Conservation (phyloP, 257 asterid genomes). For the Linaria vulgaris region DNA sequence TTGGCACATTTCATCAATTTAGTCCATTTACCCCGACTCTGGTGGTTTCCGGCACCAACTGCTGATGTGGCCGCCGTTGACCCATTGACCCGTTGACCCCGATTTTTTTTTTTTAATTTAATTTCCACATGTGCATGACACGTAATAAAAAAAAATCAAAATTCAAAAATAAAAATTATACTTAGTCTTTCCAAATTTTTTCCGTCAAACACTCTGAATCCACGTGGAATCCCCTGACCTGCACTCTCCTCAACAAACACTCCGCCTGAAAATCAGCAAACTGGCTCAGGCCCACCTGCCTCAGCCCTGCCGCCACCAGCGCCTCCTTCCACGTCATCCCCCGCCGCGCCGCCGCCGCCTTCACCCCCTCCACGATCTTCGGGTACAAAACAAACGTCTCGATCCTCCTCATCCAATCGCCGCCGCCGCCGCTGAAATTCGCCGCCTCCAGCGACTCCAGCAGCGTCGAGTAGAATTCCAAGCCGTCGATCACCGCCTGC, state of each 20-base stretch:
- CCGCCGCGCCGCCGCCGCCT: constrained; percentile 59
- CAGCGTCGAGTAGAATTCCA: constrained; percentile 78
- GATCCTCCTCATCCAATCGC: constrained; percentile 65
- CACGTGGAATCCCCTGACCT: constrained; percentile 87
- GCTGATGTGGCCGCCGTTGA: too few species aligned
- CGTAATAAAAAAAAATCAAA: too few species aligned
- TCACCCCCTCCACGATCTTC: constrained; percentile 59
- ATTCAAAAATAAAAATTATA: too few species aligned
- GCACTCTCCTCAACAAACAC: constrained; percentile 66
- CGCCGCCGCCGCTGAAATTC: constrained; percentile 35
- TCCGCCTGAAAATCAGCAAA: constrained; percentile 87
- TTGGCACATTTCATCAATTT: too few species aligned
- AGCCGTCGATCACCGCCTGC: constrained; percentile 81
- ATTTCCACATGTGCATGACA: too few species aligned
- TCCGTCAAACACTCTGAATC: too few species aligned
- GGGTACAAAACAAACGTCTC: constrained; percentile 79
- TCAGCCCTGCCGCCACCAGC: constrained; percentile 66
- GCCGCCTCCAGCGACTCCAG: constrained; percentile 83
- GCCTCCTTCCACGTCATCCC: constrained; percentile 77
- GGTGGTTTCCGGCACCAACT: too few species aligned
- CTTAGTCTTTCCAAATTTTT: too few species aligned
- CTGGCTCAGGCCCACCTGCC: constrained; percentile 79
- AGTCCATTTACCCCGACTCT: too few species aligned
- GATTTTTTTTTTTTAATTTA: too few species aligned
- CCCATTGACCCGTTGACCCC: too few species aligned